These are phyloP conservation scores for Cytospora chrysosperma DNA, from an alignment of 2,329 filamentous ascomycete species.

Conservation along the genomic window DNA sequence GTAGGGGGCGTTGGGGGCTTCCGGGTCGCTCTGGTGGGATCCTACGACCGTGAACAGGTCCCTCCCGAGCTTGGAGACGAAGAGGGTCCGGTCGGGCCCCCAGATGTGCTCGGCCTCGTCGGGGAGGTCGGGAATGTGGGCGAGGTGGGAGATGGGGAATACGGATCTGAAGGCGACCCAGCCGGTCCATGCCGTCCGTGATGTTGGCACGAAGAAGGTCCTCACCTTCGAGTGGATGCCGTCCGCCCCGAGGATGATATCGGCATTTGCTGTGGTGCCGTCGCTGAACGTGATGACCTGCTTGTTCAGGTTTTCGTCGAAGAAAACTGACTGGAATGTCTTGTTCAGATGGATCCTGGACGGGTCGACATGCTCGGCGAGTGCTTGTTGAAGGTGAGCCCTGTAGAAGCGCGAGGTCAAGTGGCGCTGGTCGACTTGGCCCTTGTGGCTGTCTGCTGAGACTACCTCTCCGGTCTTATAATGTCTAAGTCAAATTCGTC, in stretches of 20 bases:
- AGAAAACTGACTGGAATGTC: conserved; percentile 37
- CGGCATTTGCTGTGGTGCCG: conserved; percentile 41
- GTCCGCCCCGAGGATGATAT: conserved; percentile 52
- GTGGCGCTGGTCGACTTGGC: conserved; percentile 38
- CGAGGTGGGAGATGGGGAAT: conserved; percentile 41
- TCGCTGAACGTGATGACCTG: conserved; percentile 47
- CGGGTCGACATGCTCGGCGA: conserved; percentile 44
- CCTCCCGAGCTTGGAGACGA: conserved; percentile 42
- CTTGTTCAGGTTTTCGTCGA: conserved; percentile 28
- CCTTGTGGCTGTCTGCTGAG: conserved; percentile 42
- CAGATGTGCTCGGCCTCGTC: conserved; percentile 46
- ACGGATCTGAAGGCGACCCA: conserved; percentile 46
- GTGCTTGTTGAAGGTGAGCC: conserved; percentile 48
- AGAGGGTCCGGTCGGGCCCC: conserved; percentile 43
- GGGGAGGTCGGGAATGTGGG: conserved; percentile 39
- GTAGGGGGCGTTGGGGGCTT: conserved; percentile 33
- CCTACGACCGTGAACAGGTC: conserved; percentile 45
- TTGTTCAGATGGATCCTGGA: conserved; percentile 45
- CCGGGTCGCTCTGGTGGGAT: conserved; percentile 39
- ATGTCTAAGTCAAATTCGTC: conserved; percentile 31
- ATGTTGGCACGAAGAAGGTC: conserved; percentile 43
- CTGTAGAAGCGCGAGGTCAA: conserved; percentile 47
- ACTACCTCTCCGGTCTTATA: conserved; percentile 45
- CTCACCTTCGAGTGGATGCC: conserved; percentile 50
- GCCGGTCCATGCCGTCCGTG: conserved; percentile 42